Evolutionary conservation across 192 early-diverging fungal species (phyloP).

Genomic region (Lunasporangiospora selenospora): DNA sequence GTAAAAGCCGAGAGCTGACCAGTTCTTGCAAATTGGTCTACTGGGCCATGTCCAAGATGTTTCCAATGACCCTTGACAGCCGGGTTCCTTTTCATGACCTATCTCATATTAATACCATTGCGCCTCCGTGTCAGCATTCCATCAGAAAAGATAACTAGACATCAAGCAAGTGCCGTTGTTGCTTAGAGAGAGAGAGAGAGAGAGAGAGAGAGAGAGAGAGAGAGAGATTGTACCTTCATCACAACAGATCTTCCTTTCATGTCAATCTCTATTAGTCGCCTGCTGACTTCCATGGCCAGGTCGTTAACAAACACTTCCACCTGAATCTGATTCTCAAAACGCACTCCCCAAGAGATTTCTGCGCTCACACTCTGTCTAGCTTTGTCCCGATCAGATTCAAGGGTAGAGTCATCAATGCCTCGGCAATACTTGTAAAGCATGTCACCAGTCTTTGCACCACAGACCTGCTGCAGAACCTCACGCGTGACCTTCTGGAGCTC

Average conservation of each 20-base stretch:
- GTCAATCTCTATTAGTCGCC: slow-evolving; percentile 62
- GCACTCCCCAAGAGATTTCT: slow-evolving; percentile 89
- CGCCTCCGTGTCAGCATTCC: no score
- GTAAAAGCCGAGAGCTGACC: slow-evolving; percentile 54
- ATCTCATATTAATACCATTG: no score
- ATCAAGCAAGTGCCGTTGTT: no score
- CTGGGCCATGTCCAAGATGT: slow-evolving; percentile 71
- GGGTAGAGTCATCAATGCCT: slow-evolving; percentile 76
- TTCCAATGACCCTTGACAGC: slow-evolving; percentile 60
- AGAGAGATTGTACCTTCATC: slow-evolving; percentile 71
- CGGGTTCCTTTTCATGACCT: slow-evolving; percentile 62
- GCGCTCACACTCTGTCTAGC: slow-evolving; percentile 80
- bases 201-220: no score
- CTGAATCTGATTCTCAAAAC: slow-evolving; percentile 77
- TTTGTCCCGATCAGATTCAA: slow-evolving; percentile 64
- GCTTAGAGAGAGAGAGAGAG: no score
- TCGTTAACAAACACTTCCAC: slow-evolving; percentile 72
- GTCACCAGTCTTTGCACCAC: slow-evolving; percentile 75
- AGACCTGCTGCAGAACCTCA: slow-evolving; percentile 59
- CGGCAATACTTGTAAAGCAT: slow-evolving; percentile 73
- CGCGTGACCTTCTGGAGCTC: slow-evolving; percentile 54
- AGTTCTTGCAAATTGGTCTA: slow-evolving; percentile 65
- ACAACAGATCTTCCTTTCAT: slow-evolving; percentile 67
- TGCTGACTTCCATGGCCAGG: slow-evolving; percentile 69
- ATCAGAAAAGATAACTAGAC: no score